A percentile compares a stretch with the other conserved stretches of the same genome.
Evolutionary conservation across 2,329 filamentous ascomycete genomes (phyloP).

Genomic region (Diplodia sapinea): DNA sequence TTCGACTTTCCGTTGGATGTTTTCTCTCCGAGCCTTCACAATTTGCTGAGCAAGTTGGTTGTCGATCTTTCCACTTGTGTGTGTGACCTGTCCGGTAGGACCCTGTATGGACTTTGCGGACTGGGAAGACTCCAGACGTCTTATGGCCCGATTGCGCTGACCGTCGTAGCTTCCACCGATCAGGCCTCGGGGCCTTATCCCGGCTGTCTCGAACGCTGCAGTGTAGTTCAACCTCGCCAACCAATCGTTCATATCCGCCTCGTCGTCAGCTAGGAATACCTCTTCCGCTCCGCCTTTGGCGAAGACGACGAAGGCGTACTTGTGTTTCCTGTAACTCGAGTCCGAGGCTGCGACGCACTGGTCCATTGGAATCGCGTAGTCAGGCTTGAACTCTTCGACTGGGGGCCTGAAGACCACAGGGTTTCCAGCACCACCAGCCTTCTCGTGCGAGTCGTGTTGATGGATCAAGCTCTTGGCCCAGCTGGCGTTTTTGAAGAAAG

Average conservation of each 20-base stretch:
- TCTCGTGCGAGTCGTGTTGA: constrained; percentile 83
- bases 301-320: constrained; percentile 91
- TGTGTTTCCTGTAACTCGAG: constrained; percentile 88
- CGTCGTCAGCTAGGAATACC: constrained; percentile 85
- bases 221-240: constrained; percentile 95
- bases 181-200: constrained; percentile 87
- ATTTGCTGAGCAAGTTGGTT: constrained; percentile 86
- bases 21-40: constrained; percentile 76
- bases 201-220: constrained; percentile 88
- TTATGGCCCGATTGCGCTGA: constrained; percentile 73
- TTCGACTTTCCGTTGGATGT: constrained; percentile 82
- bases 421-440: constrained; percentile 73
- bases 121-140: constrained; percentile 67
- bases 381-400: constrained; percentile 88
- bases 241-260: constrained; percentile 96
- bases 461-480: constrained; percentile 93
- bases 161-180: constrained; percentile 85
- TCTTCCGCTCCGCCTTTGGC: constrained; percentile 82
- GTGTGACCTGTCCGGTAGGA: constrained; percentile 73
- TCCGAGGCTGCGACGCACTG: constrained; percentile 89
- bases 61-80: constrained; percentile 75
- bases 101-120: constrained; percentile 69
- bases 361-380: constrained; percentile 90
- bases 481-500: constrained; percentile 90
- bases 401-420: constrained; percentile 91